phyloP scores from a whole-genome alignment of 768 basidiomycete species.

The Podaxis sp. region DNA sequence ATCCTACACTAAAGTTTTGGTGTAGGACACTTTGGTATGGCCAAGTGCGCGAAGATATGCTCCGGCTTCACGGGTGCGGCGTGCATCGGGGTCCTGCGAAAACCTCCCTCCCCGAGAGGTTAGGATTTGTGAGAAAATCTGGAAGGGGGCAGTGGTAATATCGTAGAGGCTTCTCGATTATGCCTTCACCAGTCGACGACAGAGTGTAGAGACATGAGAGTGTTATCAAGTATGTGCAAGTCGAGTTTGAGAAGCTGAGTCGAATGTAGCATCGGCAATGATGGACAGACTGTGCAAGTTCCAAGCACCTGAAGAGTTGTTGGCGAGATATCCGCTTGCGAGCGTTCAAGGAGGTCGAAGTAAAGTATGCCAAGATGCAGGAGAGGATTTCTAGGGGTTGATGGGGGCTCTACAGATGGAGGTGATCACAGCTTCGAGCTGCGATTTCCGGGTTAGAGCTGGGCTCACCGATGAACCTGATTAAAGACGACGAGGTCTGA shows the following conservation, averaged over 20 bases:
- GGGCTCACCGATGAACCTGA: slow-evolving; percentile 13
- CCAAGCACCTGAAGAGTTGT: not conserved
- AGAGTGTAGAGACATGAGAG: not conserved
- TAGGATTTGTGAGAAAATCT: not conserved
- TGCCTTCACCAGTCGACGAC: no score
- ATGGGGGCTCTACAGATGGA: not conserved
- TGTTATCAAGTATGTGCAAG: no score
- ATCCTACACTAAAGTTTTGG: not conserved
- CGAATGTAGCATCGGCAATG: not conserved
- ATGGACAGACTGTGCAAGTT: no score
- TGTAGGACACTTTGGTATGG: not conserved
- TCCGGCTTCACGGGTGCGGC: not conserved
- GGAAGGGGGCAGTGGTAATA: not conserved
- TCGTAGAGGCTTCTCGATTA: not conserved
- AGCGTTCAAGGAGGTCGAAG: not conserved
- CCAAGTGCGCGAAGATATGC: not conserved
- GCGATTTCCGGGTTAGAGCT: not conserved
- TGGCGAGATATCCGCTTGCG: not conserved
- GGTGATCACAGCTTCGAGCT: not conserved
- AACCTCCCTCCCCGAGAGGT: not conserved
- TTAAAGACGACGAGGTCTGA: no score
- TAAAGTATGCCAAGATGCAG: not conserved
- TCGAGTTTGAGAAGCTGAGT: not conserved
- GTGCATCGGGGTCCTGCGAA: no score
- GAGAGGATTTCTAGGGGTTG: not conserved